Conservation (phyloP, 805 yeast species). For the Lipomyces anomalus region DNA sequence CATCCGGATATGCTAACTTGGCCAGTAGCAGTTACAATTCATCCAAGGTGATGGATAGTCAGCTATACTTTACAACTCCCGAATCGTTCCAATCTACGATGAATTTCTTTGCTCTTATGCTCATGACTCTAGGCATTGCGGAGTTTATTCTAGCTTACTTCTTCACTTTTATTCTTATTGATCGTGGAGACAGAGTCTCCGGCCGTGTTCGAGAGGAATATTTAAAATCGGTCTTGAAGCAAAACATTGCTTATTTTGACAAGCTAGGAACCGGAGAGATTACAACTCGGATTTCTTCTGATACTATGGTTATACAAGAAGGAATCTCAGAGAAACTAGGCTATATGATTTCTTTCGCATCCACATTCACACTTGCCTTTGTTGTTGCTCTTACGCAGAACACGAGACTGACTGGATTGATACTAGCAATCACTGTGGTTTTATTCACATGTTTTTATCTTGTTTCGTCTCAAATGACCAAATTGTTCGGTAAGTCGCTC, state of each 20-base stretch:
- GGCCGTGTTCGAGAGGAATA: constrained; percentile 38
- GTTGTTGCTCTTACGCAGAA: constrained; percentile 35
- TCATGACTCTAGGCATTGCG: constrained; percentile 39
- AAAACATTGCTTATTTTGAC: constrained; percentile 40
- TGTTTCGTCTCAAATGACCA: constrained; percentile 32
- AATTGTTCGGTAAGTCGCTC: constrained; percentile 19
- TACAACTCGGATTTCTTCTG: constrained; percentile 41
- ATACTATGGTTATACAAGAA: constrained; percentile 38
- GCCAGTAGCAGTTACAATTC: constrained; percentile 32
- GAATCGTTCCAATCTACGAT: constrained; percentile 16
- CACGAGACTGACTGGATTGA: constrained; percentile 36
- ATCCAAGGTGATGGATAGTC: constrained; percentile 35
- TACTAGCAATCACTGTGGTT: constrained; percentile 33
- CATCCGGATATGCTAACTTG: constrained; percentile 13
- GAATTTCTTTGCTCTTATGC: constrained; percentile 27
- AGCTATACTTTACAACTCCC: constrained; percentile 36
- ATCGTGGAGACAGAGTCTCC: constrained; percentile 39
- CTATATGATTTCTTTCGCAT: constrained; percentile 36
- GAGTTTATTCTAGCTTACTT: constrained; percentile 23
- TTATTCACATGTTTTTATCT: constrained; percentile 31
- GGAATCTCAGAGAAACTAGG: constrained; percentile 41
- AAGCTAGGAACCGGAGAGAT: constrained; percentile 40
- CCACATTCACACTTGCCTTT: constrained; percentile 38
- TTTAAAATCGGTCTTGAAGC: constrained; percentile 35
- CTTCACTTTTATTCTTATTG: constrained; percentile 36